phyloP scores from a whole-genome alignment of 768 basidiomycete genomes.

The Russula sp. region DNA sequence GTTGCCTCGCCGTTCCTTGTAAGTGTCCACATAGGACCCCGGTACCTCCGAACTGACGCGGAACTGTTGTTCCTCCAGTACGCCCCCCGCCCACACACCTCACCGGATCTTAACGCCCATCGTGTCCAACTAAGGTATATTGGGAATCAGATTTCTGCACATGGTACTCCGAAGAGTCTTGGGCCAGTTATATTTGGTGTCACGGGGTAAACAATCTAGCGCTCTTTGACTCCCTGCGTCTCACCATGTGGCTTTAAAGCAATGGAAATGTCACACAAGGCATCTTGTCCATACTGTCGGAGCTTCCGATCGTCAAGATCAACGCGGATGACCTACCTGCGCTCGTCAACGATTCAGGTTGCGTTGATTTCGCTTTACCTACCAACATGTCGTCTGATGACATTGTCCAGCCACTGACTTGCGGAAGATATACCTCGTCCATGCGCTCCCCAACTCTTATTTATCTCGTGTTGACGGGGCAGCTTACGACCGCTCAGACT shows the following conservation, averaged over 20 bases:
- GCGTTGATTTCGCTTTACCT: constrained; percentile 12
- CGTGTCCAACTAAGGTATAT: constrained; percentile 48
- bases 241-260: constrained; percentile 32
- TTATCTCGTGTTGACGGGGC: constrained; percentile 49
- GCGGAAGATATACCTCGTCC: constrained; percentile 69
- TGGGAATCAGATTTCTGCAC: constrained; percentile 44
- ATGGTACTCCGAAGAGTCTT: constrained; percentile 52
- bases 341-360: constrained; percentile 49
- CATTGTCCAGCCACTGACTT: constrained; percentile 42
- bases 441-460: constrained; percentile 64
- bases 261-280: constrained; percentile 80
- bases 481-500: constrained; percentile 55
- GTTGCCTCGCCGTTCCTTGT: constrained; percentile 80
- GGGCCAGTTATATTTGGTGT: constrained; percentile 79
- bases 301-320: constrained; percentile 61
- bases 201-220: constrained; percentile 54
- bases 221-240: constrained; percentile 4
- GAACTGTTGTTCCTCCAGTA: constrained; percentile 36
- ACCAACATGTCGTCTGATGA: not conserved
- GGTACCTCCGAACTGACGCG: not conserved
- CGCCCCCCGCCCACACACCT: constrained; percentile 74
- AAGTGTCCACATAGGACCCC: constrained; percentile 25
- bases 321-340: constrained; percentile 46
- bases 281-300: constrained; percentile 59
- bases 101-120: constrained; percentile 49